Evolutionary conservation across 257 asterid genomes (phyloP), one percentile per base, ranked within the genome.

Genomic region (Ligustrum vulgare): DNA sequence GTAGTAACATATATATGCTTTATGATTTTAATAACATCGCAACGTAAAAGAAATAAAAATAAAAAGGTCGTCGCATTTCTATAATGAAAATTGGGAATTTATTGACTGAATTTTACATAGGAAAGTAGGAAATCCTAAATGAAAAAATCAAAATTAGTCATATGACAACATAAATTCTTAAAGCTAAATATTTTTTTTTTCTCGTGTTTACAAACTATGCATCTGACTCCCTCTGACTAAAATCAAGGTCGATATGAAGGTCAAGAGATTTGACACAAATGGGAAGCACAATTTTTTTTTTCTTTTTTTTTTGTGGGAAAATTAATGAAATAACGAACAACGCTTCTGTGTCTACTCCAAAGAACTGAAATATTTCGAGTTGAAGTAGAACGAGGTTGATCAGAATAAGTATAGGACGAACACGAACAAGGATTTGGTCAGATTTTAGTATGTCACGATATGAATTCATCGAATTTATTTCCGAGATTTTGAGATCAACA

Each of bases 371-470:
- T 2, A 32, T 56, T 67, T n/a, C 39, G n/a, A 36, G 39, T 49
- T 47, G 79, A 72, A 80, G 79, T 77, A 67, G 85, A 75, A 78
- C 70, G 84, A 84, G 86, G 88, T 75, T 81, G 88, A 79, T 75
- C 75, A 34, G 10, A 60, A 37, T 9, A 28, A 23, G 45, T 9
- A 13, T 12, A 18, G 51, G 51, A 43, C 6, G 69, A 66, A 34
- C 22, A n/a, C 16, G 32, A 54, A 12, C 32, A 15, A 67, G 39
- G 23, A 58, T 31, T 58, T 69, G 56, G 35, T 23, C 66, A 80
- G 56, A 71, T 49, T 60, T 58, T 12, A 51, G 43, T 78, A 34
- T 23, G 54, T 35, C 28, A 33, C 4, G 45, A 75, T 6, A 45
- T 5, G 68, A 51, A 76, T 47, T 64, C 10, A 5, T 28, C 3